Percentiles rank a stretch among this genome's conserved stretches.
Conservation (phyloP, 306 rosid genomes). For the Carpinus viminea region DNA sequence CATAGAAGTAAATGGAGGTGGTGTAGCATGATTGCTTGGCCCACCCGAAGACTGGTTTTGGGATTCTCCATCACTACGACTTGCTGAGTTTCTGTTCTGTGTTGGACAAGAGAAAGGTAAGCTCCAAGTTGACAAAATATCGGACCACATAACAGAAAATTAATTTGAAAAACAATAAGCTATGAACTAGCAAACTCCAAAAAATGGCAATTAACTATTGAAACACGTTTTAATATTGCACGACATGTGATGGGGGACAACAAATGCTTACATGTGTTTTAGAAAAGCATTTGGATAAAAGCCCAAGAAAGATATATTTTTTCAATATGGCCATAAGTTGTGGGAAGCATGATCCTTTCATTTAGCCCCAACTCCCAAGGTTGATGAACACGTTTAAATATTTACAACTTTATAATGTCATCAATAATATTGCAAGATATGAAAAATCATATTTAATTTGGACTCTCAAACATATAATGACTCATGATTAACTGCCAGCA, state of each 20-base stretch:
- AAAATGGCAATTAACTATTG: background rate
- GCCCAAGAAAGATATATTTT: background rate
- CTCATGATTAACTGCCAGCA: background rate
- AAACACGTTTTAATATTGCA: background rate
- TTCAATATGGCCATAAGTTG: background rate
- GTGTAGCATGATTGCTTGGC: constrained; percentile 47
- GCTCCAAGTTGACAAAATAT: background rate
- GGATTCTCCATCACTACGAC: constrained; percentile 39
- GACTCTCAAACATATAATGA: background rate
- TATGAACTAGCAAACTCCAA: background rate
- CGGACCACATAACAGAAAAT: background rate
- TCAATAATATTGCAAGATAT: background rate
- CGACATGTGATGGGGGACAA: background rate
- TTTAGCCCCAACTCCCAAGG: background rate
- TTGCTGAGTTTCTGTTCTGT: constrained; percentile 50
- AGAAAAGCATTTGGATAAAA: background rate
- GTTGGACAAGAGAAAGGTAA: background rate
- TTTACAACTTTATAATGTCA: background rate
- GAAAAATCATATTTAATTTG: background rate
- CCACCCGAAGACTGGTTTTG: constrained; percentile 50
- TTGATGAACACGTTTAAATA: background rate
- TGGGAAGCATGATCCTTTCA: background rate
- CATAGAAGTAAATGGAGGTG: constrained; percentile 54
- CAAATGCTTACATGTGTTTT: background rate
- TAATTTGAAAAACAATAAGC: background rate